Conservation (phyloP, 768 basidiomycete species). For the Dacryopinax spathularia region DNA sequence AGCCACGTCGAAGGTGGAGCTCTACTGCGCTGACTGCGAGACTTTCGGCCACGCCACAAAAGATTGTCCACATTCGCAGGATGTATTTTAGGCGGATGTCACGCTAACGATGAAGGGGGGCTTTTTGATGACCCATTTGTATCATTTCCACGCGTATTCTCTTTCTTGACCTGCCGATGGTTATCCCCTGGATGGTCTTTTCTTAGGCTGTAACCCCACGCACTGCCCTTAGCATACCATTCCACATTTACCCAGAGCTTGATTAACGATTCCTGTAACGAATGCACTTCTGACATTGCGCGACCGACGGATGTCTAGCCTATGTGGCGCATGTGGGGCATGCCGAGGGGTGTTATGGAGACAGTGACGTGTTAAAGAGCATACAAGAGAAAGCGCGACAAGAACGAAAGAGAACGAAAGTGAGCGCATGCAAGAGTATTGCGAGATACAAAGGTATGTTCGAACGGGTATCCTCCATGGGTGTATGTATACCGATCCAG, state of each 20-base stretch:
- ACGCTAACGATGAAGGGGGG: not conserved
- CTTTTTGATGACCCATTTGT: not conserved
- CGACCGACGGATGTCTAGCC: too few relatives aligned
- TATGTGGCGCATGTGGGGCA: not conserved
- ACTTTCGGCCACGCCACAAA: conserved; percentile 57
- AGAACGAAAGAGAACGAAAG: not conserved
- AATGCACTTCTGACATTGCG: not conserved
- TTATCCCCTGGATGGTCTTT: not conserved
- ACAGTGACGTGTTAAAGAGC: conserved; percentile 1
- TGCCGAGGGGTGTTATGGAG: not conserved
- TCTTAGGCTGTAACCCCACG: not conserved
- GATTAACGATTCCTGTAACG: not conserved
- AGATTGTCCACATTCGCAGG: conserved; percentile 72
- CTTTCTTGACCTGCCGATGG: not conserved
- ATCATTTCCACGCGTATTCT: not conserved
- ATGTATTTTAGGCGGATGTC: conserved; percentile 55
- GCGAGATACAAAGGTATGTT: not conserved
- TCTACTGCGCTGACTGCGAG: conserved; percentile 77
- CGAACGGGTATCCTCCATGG: too few relatives aligned
- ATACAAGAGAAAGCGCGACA: too few relatives aligned
- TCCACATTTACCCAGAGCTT: not conserved
- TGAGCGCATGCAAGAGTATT: not conserved
- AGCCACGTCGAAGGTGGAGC: conserved; percentile 20
- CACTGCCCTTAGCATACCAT: not conserved
- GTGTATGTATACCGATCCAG: not conserved